A percentile compares a stretch with the other conserved stretches of the same genome.
These are phyloP conservation scores for Pseudogymnoascus sp. DNA, from an alignment of 2,329 filamentous ascomycete species.

Conservation along the genomic window DNA sequence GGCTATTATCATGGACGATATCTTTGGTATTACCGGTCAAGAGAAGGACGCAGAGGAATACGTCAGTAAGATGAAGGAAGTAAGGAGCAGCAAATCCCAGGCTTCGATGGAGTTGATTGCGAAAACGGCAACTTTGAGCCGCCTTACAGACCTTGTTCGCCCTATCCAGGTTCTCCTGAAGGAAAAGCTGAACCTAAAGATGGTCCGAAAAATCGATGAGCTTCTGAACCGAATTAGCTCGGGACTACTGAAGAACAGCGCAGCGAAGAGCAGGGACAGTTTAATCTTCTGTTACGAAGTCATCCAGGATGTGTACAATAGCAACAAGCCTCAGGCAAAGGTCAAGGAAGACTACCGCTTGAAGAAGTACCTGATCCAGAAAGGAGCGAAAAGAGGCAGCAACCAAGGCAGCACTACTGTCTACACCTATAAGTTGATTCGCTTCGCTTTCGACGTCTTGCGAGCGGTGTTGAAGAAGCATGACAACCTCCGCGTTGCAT, in stretches of 20 bases:
- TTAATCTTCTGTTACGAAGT: slow-evolving; percentile 94
- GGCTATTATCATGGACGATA: slow-evolving; percentile 89
- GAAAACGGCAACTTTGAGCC: slow-evolving; percentile 66
- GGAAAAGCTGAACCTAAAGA: slow-evolving; percentile 75
- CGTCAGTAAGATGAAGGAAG: slow-evolving; percentile 89
- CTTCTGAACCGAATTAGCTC: slow-evolving; percentile 73
- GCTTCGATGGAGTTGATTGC: slow-evolving; percentile 94
- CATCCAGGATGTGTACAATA: slow-evolving; percentile 75
- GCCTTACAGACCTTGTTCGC: slow-evolving; percentile 64
- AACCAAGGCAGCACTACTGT: slow-evolving; percentile 65
- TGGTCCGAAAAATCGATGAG: slow-evolving; percentile 84
- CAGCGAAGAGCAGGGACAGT: slow-evolving; percentile 68
- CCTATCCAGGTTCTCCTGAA: slow-evolving; percentile 71
- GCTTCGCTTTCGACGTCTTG: slow-evolving; percentile 81
- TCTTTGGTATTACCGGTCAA: slow-evolving; percentile 83
- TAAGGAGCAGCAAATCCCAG: slow-evolving; percentile 96
- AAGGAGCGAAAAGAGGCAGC: slow-evolving; percentile 64
- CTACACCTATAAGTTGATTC: slow-evolving; percentile 77
- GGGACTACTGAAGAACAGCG: slow-evolving; percentile 74
- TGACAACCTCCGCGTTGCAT: slow-evolving; percentile 66
- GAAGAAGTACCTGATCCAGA: slow-evolving; percentile 71
- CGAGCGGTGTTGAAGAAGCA: slow-evolving; percentile 81
- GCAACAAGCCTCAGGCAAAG: slow-evolving; percentile 42
- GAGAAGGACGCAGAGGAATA: slow-evolving; percentile 98
- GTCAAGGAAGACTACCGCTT: slow-evolving; percentile 52